Base-by-base conservation (phyloP, 2,329 filamentous ascomycete species). In the Ustulina deusta region DNA sequence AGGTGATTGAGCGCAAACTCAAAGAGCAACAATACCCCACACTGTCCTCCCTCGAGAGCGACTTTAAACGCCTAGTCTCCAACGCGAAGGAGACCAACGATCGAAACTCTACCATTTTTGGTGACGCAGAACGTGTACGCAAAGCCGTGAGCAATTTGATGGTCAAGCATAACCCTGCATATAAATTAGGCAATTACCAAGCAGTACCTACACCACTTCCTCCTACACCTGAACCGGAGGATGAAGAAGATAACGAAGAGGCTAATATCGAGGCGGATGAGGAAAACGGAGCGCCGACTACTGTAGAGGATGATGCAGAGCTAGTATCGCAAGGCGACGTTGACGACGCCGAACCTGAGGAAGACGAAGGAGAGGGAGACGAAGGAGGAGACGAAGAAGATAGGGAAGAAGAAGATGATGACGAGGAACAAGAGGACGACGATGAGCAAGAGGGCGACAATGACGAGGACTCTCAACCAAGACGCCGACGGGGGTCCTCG, bases 101-200 rank as follows among this genome's bases (percentile, higher is more conserved):
- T 67, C 91, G 91, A 73, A 87, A 86, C 49, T 93, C 92, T 0
- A 82, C 89, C 65, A 85, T 91, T 42, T 95, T 91, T 76, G 91
- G 93, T 49, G 93, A 97, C 81, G 93, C 94, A 9, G 94, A 97
- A 79, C 89, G 93, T 56, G 87, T 97, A 52, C 87, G 94, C 54
- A 97, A 97, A 81, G 90, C 93, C 2, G 85, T 95, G 46, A 94
- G 92, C 78, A 95, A 94, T 75, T 93, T 90, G 78, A 97, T 97
- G 93, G 91, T 90, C 63, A 92, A 92, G 78, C 87, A 91, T 73
- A 97, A 97, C 74, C 93, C 94, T 15, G 93, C 92, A 17, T 97
- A 97, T 79, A 87, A 89, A 69, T 83, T 85, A 17, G 84, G 86
- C 27, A 83, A 82, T 54, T 96, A 97, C 75, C 85, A 87, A 68